These are phyloP conservation scores for Fraxinus angustifolia DNA, from an alignment of 305 asterid species.

Conservation along the genomic window DNA sequence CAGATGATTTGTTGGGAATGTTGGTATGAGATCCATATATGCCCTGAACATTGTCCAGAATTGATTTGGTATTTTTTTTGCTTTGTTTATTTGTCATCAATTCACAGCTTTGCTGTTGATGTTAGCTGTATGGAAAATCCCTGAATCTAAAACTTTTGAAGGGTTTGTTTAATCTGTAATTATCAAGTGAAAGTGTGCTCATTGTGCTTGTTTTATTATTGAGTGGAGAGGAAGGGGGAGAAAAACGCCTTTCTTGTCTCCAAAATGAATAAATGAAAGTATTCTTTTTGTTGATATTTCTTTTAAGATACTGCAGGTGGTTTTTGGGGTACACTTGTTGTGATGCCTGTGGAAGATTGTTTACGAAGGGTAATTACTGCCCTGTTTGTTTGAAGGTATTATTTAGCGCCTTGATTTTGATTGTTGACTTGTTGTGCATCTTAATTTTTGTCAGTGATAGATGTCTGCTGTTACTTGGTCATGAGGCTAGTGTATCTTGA, in stretches of 20 bases:
- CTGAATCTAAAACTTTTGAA: background rate
- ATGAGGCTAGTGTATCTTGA: background rate
- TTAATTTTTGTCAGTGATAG: background rate
- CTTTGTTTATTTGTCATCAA: background rate
- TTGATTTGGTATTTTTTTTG: background rate
- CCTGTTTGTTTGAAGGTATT: slow-evolving; percentile 95
- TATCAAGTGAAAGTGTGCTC: background rate
- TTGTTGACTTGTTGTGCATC: background rate
- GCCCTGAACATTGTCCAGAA: background rate
- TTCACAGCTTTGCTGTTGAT: background rate
- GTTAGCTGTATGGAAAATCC: background rate
- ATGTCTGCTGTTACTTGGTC: background rate
- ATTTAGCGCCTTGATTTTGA: background rate
- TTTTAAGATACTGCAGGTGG: slow-evolving; percentile 64
- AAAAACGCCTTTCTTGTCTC: background rate
- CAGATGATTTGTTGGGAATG: background rate
- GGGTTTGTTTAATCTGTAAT: background rate
- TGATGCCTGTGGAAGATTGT: slow-evolving; percentile 99
- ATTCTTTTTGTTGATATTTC: background rate
- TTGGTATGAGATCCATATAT: background rate
- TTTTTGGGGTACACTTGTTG: slow-evolving; percentile 96
- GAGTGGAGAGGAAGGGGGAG: background rate
- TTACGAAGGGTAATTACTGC: slow-evolving; percentile 90
- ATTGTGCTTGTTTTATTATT: background rate
- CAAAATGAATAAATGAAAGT: background rate